Base-by-base conservation (phyloP, 805 yeast genomes). In the Candida verbasci region DNA sequence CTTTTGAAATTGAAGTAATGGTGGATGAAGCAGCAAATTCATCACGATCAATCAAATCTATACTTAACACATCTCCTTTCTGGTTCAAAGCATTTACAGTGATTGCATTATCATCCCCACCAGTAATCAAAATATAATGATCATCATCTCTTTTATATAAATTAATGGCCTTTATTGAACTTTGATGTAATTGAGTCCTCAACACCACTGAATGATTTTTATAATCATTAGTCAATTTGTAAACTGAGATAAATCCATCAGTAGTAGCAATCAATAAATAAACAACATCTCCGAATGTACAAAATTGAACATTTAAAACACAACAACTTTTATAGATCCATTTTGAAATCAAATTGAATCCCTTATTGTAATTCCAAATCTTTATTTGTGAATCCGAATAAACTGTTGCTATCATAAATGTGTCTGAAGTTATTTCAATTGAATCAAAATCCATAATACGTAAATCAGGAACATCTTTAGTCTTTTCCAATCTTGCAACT, bases 21-120 rank as follows among this genome's bases (percentile, higher is more conserved):
- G 97, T 85, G 0, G 96, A 82, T 0, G 96, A 76, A 2, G 95
- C 96, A 0, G 95, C 96, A 18, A 61, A 56, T 8, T 62, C 64
- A 4, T 62, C 56, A 43, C 72, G 69, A 1, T 65, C 49, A 0
- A 48, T 37, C 0, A 62, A 51, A 0, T 44, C 41, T 20, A 74
- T 50, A 1, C 27, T 33, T 3, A 53, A 35, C 1, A 12, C 12
- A 22, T 15, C 7, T 6, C 3, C 3, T 9, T 14, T 14, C 6
- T 15, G 8, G 0, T 35, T 41, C 7, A 55, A 47, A 8, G 47
- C 50, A 1, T 59, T 55, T 7, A 62, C 34, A 1, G 57, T 40
- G 22, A 82, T 50, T 0, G 87, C 83, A 58, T 91, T 89, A 50
- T 93, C 98, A 53, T 93, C 98, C 37, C 98, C 97, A 22, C 96